Evolutionary conservation across 164 flowering plant species (phyloP).

Genomic region (Magnolia officinalis): DNA sequence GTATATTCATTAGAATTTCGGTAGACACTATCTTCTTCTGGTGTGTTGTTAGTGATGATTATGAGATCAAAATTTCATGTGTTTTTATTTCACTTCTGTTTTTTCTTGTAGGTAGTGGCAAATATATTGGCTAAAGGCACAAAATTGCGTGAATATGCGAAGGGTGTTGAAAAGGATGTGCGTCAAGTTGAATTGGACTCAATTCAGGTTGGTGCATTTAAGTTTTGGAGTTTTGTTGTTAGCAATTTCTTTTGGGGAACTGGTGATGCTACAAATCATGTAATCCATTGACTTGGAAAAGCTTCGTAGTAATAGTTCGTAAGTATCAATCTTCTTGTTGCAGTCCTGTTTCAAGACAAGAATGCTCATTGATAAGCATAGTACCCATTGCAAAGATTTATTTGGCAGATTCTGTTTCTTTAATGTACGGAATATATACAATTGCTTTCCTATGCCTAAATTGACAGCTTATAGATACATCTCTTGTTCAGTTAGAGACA

Average conservation of each 20-base stretch:
- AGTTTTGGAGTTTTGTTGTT: neutral
- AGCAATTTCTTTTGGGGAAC: neutral
- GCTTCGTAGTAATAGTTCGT: neutral
- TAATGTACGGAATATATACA: too few relatives aligned
- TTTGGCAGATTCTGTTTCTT: too few relatives aligned
- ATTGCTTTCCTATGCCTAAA: too few relatives aligned
- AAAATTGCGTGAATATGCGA: slow-evolving; percentile 72
- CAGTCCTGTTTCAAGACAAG: neutral
- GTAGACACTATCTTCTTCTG: neutral
- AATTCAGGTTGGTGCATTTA: slow-evolving; percentile 56
- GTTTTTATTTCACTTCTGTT: neutral
- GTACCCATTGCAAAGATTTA: too few relatives aligned
- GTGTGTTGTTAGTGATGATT: neutral
- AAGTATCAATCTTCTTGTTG: neutral
- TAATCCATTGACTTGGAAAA: neutral
- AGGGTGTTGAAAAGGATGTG: slow-evolving; percentile 84
- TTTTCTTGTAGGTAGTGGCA: slow-evolving; percentile 64
- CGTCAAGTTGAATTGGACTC: slow-evolving; percentile 88
- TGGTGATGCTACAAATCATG: neutral
- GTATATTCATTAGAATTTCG: neutral
- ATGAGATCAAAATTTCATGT: neutral
- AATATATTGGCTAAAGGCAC: slow-evolving; percentile 85
- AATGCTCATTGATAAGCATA: neutral
- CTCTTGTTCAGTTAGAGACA: too few relatives aligned
- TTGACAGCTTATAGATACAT: too few relatives aligned